Percentiles rank a stretch among this genome's conserved stretches.
phyloP scores from a whole-genome alignment of 257 asterid species.

The Solanum etuberosum region DNA sequence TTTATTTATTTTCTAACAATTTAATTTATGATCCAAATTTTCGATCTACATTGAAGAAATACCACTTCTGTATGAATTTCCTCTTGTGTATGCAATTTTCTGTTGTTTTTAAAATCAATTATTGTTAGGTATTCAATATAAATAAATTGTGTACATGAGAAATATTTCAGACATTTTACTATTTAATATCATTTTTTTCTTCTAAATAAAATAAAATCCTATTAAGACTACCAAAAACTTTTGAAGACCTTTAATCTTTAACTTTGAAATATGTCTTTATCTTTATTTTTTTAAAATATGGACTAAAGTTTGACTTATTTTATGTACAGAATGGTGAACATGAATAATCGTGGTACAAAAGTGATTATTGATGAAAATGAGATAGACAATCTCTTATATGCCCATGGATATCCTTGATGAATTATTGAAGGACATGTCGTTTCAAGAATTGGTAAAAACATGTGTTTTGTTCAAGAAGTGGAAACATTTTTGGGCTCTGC shows the following conservation, averaged over 20 bases:
- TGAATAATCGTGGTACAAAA: not conserved
- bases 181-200: accelerated
- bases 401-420: not conserved
- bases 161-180: not conserved
- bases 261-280: too few species aligned
- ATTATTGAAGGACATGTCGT: not conserved
- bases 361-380: not conserved
- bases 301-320: not conserved
- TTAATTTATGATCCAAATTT: not conserved
- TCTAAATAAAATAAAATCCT: not conserved
- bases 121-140: not conserved
- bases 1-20: too few species aligned
- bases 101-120: not conserved
- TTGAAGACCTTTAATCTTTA: not conserved
- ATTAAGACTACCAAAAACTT: not conserved
- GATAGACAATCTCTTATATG: not conserved
- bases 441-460: not conserved
- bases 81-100: not conserved
- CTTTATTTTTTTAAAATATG: not conserved
- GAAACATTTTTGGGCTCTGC: not conserved
- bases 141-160: not conserved
- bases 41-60: not conserved
- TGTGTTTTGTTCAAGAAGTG: not conserved
- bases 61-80: not conserved
- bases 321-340: not conserved